Evolutionary conservation across 345 rosid genomes (phyloP), one percentile per base, ranked within the genome.

Genomic region (Kernera saxatilis): DNA sequence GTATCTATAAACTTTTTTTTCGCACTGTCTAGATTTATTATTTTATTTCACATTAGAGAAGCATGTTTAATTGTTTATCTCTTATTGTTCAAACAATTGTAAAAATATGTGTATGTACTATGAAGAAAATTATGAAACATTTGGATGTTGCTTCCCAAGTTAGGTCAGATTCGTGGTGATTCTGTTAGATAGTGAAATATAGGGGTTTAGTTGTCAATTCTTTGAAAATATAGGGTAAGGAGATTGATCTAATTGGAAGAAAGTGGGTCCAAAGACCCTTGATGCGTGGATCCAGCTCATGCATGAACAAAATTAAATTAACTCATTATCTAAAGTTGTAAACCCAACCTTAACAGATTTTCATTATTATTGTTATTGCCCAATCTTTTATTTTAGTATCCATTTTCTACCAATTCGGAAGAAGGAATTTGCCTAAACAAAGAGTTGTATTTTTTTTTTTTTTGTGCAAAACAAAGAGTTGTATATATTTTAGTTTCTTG

Each of bases 281-380:
- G 70, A 78, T 78, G 87, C 82, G 90, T 84, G 96, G 91, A 90
- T 90, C 91, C 93, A 90, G 90, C 96, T 88, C 93, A 88, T 70
- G 69, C 78, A 67, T 79, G 76, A 69, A 74, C 76, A 75, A 81
- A 78, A 76, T 80, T 74, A 17, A 57, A 83, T 81, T 76, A 78
- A 81, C 80, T 72, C 73, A 26, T 70, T 61, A 52, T 44, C 36
- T 54, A 60, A 39, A 48, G 67, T 66, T 74, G 67, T 30, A 67
- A 67, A 48, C 78, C 12, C 22, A 46, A 50, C 63, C 73, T 67
- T 74, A 59, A 49, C 30, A 58, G 7, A 11, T 30, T 29, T 46
- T 23, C 43, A 33, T 60, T 52, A 68, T 59, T 49, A 67, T 40
- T 39, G 17, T 29, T 57, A 39, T 37, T 56, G 17, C 44, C 59